Conservation (phyloP, 495 filamentous ascomycete genomes). For the Talaromyces trachyspermus region DNA sequence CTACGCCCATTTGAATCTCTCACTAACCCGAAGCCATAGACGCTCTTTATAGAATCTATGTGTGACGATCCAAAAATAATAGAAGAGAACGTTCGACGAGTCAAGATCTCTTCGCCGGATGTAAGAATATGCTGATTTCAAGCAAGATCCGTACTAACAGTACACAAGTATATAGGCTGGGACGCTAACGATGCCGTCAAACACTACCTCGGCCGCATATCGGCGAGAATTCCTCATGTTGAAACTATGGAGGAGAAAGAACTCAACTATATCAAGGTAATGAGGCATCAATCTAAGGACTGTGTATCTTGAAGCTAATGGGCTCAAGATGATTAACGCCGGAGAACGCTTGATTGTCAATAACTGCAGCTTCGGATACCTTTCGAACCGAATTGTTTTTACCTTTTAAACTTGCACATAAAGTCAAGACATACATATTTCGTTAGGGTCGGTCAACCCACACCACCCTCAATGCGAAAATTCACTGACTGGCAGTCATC, state of each 20-base stretch:
- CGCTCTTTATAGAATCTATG: conserved; percentile 91
- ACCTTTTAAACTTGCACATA: conserved; percentile 94
- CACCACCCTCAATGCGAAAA: background rate
- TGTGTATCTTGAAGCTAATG: conserved; percentile 11
- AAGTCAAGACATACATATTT: conserved; percentile 92
- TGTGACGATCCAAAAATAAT: conserved; percentile 91
- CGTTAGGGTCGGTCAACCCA: conserved; percentile 55
- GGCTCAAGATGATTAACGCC: conserved; percentile 84
- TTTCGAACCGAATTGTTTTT: conserved; percentile 94
- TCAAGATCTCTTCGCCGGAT: conserved; percentile 98
- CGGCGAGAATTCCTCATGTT: conserved; percentile 86
- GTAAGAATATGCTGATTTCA: conserved; percentile 38
- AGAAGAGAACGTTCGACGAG: conserved; percentile 91
- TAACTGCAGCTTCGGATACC: conserved; percentile 90
- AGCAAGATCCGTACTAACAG: conserved; percentile 17
- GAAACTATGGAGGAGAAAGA: conserved; percentile 94
- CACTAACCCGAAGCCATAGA: conserved; percentile 41
- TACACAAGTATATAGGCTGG: conserved; percentile 73
- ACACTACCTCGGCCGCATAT: conserved; percentile 83
- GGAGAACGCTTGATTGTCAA: conserved; percentile 89
- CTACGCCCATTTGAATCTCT: too few species aligned
- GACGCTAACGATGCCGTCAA: conserved; percentile 81
- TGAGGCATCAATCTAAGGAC: conserved; percentile 15
- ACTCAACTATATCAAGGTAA: conserved; percentile 86
- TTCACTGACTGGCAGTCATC: conserved; percentile 7